A percentile compares a stretch with the other conserved stretches of the same genome.
These are phyloP conservation scores for Pythium diclinum DNA, from an alignment of 352 stramenopile species.

Conservation along the genomic window DNA sequence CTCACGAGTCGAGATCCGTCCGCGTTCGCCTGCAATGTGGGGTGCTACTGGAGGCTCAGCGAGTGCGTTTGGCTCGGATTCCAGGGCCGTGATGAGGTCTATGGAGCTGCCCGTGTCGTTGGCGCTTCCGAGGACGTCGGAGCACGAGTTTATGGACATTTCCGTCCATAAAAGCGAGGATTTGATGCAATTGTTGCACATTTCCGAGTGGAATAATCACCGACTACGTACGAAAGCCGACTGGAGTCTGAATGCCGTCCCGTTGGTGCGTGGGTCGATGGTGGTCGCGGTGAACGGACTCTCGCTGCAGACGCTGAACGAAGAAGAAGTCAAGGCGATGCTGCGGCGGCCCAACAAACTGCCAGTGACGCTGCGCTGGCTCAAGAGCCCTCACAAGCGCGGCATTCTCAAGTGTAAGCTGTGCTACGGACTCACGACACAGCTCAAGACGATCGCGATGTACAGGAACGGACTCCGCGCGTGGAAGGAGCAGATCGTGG, in stretches of 20 bases:
- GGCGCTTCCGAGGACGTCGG: constrained; percentile 21
- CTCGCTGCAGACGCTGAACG: constrained; percentile 53
- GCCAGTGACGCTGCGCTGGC: constrained; percentile 45
- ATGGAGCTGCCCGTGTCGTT: constrained; percentile 17
- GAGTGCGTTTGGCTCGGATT: constrained; percentile 1
- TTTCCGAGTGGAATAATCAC: constrained; percentile 56
- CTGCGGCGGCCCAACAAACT: constrained; percentile 33
- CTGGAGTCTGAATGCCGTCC: constrained; percentile 25
- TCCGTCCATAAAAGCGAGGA: constrained; percentile 11
- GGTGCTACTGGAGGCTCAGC: not conserved
- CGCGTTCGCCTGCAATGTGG: constrained; percentile 14
- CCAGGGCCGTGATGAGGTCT: not conserved
- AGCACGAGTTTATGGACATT: constrained; percentile 27
- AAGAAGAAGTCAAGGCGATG: constrained; percentile 39
- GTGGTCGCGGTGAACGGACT: constrained; percentile 61
- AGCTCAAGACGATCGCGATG: constrained; percentile 57
- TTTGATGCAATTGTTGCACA: constrained; percentile 16
- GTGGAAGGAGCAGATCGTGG: constrained; percentile 64
- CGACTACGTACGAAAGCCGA: constrained; percentile 49
- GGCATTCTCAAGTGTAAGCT: constrained; percentile 52
- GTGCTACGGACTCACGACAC: constrained; percentile 48
- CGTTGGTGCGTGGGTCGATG: constrained; percentile 49
- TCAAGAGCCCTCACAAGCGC: constrained; percentile 42
- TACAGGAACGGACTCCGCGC: constrained; percentile 37
- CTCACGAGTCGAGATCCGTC: constrained; percentile 8